phyloP scores from a whole-genome alignment of 192 early-diverging fungal species.

The Coemansia sp. region DNA sequence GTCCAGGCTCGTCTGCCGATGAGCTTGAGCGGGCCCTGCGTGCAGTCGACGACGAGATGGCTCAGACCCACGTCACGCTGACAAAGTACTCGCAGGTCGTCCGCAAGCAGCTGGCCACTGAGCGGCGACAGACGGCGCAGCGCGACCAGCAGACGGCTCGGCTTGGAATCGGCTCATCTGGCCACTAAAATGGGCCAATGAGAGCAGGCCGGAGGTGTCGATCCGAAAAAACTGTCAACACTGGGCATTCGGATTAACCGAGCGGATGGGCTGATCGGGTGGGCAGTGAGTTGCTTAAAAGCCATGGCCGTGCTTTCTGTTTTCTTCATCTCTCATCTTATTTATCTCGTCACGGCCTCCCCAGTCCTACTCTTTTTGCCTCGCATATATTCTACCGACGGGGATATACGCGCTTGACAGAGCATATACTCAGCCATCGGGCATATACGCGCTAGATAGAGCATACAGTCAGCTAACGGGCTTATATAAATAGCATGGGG shows the following conservation, averaged over 20 bases:
- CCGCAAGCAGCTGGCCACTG: constrained; percentile 32
- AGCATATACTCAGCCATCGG: background rate
- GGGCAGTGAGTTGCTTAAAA: background rate
- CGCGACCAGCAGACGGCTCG: background rate
- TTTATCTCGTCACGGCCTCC: background rate
- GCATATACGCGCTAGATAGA: background rate
- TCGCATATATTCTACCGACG: background rate
- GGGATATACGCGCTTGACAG: background rate
- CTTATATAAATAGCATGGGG: constrained; percentile 17
- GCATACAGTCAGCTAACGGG: background rate
- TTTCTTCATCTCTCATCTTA: constrained; percentile 13
- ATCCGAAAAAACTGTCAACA: constrained; percentile 10
- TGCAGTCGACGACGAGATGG: constrained; percentile 28
- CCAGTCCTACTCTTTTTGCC: background rate
- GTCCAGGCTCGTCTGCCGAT: constrained; percentile 4
- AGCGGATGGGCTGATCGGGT: background rate
- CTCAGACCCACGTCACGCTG: constrained; percentile 18
- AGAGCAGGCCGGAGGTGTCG: background rate
- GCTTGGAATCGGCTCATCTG: background rate
- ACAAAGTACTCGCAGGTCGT: constrained; percentile 39
- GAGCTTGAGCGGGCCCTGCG: constrained; percentile 31
- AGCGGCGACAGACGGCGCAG: constrained; percentile 18
- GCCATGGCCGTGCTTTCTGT: background rate
- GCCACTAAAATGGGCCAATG: constrained; percentile 1
- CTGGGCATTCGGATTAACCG: background rate